Conservation (phyloP, 805 yeast species). For the Ogataea paradorogensis region DNA sequence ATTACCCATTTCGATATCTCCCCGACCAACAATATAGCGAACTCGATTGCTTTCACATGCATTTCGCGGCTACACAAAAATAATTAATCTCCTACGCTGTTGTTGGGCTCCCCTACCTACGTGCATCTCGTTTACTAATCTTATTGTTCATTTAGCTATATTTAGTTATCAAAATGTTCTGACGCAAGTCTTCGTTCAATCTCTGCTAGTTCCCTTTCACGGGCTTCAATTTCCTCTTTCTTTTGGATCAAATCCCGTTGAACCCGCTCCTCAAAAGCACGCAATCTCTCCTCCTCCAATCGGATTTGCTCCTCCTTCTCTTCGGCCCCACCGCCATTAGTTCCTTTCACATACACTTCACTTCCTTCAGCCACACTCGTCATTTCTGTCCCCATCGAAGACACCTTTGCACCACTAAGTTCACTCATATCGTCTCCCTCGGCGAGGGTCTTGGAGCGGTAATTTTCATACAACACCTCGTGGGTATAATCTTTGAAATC, state of each 20-base stretch:
- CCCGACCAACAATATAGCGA: conserved; percentile 1
- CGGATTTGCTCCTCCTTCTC: conserved; percentile 84
- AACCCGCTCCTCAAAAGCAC: conserved; percentile 82
- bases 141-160: conserved; percentile 1
- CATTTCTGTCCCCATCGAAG: conserved; percentile 14
- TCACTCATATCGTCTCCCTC: conserved; percentile 18
- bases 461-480: conserved; percentile 80
- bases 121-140: not conserved
- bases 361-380: conserved; percentile 6
- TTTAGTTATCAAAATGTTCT: conserved; percentile 18
- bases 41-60: conserved; percentile 4
- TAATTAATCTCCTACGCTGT: conserved; percentile 1
- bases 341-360: conserved; percentile 1
- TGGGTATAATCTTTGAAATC: conserved; percentile 89
- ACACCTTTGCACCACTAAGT: conserved; percentile 9
- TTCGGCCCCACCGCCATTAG: conserved; percentile 6
- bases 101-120: not conserved
- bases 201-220: conserved; percentile 82
- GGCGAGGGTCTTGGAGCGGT: conserved; percentile 62
- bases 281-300: conserved; percentile 83
- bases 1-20: not conserved
- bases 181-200: conserved; percentile 49
- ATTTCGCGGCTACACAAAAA: conserved; percentile 7
- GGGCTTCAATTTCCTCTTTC: conserved; percentile 75
- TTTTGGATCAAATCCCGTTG: conserved; percentile 81